Percentiles rank a stretch among this genome's conserved stretches.
Conservation (phyloP, 805 yeast species). For the Cyberlindnera misumaiensis region DNA sequence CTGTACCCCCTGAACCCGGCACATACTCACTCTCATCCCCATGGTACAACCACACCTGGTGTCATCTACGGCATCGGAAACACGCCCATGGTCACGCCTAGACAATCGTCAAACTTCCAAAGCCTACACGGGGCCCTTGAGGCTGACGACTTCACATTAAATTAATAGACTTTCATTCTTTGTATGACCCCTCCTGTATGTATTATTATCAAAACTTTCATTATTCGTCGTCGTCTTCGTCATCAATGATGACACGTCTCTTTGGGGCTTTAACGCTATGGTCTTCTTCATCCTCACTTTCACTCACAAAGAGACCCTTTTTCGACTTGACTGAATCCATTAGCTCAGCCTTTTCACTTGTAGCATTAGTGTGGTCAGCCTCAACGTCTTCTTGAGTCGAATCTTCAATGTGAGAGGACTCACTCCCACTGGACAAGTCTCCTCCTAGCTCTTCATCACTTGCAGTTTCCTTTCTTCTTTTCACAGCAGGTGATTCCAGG, state of each 20-base stretch:
- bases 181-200: background rate
- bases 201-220: background rate
- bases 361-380: conserved; percentile 1
- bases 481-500: conserved; percentile 7
- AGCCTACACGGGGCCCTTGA: conserved; percentile 22
- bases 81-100: conserved; percentile 31
- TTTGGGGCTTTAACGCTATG: background rate
- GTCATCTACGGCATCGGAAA: conserved; percentile 38
- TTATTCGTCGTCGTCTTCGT: conserved; percentile 9
- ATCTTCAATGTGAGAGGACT: conserved; percentile 3
- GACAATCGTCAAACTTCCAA: conserved; percentile 20
- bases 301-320: background rate
- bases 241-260: conserved; percentile 1
- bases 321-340: too few species aligned
- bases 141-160: conserved; percentile 14
- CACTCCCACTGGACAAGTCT: conserved; percentile 3
- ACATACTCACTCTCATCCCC: conserved; percentile 20
- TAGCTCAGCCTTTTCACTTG: background rate
- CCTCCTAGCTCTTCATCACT: conserved; percentile 2
- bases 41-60: conserved; percentile 24
- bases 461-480: conserved; percentile 6
- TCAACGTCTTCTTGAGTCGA: conserved; percentile 1
- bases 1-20: conserved; percentile 24
- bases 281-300: conserved; percentile 3
- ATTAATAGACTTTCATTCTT: conserved; percentile 3